Percentiles rank a stretch among this genome's conserved stretches.
Conservation (phyloP, 768 basidiomycete species). For the Phaeolepiota aurea region DNA sequence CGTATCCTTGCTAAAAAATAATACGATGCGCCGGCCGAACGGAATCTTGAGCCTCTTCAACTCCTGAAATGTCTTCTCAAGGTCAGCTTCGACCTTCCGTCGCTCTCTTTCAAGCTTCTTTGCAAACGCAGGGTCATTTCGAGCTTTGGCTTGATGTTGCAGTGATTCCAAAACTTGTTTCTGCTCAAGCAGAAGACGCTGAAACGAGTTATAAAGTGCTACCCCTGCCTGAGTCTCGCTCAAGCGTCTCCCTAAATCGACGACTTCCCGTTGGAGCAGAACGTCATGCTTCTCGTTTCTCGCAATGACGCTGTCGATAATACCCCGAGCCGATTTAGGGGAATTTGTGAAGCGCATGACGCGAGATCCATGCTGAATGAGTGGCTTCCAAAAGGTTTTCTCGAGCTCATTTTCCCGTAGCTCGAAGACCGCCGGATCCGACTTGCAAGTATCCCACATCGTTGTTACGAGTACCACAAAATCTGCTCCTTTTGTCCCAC, state of each 20-base stretch:
- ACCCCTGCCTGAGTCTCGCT: conserved; percentile 10
- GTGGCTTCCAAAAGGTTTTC: not conserved
- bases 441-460: not conserved
- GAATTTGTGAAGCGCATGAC: not conserved
- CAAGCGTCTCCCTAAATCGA: conserved; percentile 8
- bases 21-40: conserved; percentile 10
- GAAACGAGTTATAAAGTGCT: conserved; percentile 6
- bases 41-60: conserved; percentile 16
- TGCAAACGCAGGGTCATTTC: not conserved
- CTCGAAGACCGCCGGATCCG: not conserved
- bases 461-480: not conserved
- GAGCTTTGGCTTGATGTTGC: not conserved
- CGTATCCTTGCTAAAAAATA: conserved; percentile 11
- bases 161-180: conserved; percentile 1
- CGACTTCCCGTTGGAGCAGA: conserved; percentile 9
- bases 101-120: conserved; percentile 10
- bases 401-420: not conserved
- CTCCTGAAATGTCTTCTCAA: conserved; percentile 13
- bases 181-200: conserved; percentile 6
- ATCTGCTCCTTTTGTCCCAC: not conserved
- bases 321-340: not conserved
- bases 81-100: conserved; percentile 11
- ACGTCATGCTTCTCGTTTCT: conserved; percentile 6
- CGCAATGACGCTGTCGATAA: not conserved
- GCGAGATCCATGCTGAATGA: not conserved